A percentile compares a stretch with the other conserved stretches of the same genome.
These are phyloP conservation scores for Pyrenophora tritici-repentis DNA, from an alignment of 2,329 filamentous ascomycete genomes.

Conservation along the genomic window DNA sequence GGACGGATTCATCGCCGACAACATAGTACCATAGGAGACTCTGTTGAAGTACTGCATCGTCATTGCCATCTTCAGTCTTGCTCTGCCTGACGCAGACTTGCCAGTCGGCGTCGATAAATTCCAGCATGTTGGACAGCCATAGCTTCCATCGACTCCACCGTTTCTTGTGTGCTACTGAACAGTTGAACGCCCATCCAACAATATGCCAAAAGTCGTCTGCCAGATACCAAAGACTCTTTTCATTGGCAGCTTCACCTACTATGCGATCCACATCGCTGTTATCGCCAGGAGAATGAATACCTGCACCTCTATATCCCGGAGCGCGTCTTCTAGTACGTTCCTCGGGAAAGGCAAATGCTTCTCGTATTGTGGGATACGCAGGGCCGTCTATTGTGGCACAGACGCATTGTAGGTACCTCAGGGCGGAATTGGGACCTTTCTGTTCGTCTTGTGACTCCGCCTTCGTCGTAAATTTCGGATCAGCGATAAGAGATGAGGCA, in stretches of 20 bases:
- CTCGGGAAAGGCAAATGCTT: slow-evolving; percentile 70
- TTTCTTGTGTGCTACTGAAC: slow-evolving; percentile 71
- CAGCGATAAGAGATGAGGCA: slow-evolving; percentile 78
- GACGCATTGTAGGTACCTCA: slow-evolving; percentile 72
- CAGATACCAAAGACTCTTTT: slow-evolving; percentile 71
- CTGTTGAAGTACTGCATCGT: slow-evolving; percentile 48
- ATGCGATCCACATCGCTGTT: slow-evolving; percentile 49
- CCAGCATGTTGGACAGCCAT: slow-evolving; percentile 80
- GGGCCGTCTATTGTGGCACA: slow-evolving; percentile 69
- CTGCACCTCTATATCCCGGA: slow-evolving; percentile 22
- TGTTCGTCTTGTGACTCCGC: slow-evolving; percentile 64
- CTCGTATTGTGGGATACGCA: slow-evolving; percentile 66
- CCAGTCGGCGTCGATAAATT: slow-evolving; percentile 75
- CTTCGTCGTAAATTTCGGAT: slow-evolving; percentile 78
- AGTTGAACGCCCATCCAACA: slow-evolving; percentile 92
- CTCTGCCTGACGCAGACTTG: slow-evolving; percentile 55
- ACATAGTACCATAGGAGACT: slow-evolving; percentile 66
- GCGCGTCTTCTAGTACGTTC: slow-evolving; percentile 32
- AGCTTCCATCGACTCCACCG: slow-evolving; percentile 82
- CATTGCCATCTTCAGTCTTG: slow-evolving; percentile 18
- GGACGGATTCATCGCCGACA: slow-evolving; percentile 48
- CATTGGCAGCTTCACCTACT: slow-evolving; percentile 60
- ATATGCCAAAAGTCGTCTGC: slow-evolving; percentile 88
- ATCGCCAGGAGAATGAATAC: slow-evolving; percentile 33
- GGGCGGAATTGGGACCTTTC: slow-evolving; percentile 67